Evolutionary conservation across 2,329 filamentous ascomycete genomes (phyloP), one percentile per base, ranked within the genome.

Genomic region (Ascochyta pisi): DNA sequence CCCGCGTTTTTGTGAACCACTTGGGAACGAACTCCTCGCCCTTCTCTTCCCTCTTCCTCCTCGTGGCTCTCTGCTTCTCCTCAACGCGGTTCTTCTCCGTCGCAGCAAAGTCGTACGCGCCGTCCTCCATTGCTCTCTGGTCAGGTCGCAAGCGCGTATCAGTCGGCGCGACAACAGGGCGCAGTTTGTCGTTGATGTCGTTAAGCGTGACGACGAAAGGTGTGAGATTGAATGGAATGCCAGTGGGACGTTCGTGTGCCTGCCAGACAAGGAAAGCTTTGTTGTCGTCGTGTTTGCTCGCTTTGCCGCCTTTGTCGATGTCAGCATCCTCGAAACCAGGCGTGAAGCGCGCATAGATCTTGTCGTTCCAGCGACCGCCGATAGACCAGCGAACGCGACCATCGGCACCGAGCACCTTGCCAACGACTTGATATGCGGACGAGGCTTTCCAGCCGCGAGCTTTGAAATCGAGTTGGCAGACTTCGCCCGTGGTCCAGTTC

Each of bases 51-150:
- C 93, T 83, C 55, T 83, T 79, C 50, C 90, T 80, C 58, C 95
- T 81, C 55, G 89, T 88, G 9, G 88, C 87, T 57, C 95, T 84
- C 81, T 99, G 95, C 62, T 88, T 92, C 79, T 97, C 90, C 76
- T 99, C 95, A 0, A 99, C 85, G 1, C 95, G 84, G 70, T 94
- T 95, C 85, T 99, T 99, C 81, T 99, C 95, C 5, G 85, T 86
- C 0, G 94, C 95, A 1, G 95, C 95, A 57, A 95, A 83, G 69
- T 98, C 94, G 71, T 99, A 99, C 76, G 93, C 86, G n/a, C 94
- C 95, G 59, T 98, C 93, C 75, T 99, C 95, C 95, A 99, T 99
- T 2, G 95, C 95, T 10, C 95, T 85, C 79, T 99, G 95, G 76
- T 99, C 95, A 0, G 95, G 94, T 27, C 95, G 84, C 29, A 96